A percentile compares a stretch with the other conserved stretches of the same genome.
phyloP scores from a whole-genome alignment of 2,329 filamentous ascomycete genomes.

The Aureobasidium subglaciale region DNA sequence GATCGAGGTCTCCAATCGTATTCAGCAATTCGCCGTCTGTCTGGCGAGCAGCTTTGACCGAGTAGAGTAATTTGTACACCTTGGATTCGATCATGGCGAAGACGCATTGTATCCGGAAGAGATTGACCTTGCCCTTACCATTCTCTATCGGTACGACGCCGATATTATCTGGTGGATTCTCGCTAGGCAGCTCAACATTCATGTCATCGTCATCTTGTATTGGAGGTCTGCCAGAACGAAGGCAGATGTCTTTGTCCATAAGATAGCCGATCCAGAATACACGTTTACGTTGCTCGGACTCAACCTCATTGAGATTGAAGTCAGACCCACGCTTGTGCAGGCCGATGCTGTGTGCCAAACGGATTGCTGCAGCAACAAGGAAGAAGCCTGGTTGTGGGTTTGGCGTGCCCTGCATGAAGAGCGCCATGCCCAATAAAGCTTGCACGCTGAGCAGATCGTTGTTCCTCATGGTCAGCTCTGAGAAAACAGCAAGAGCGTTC shows the following conservation, averaged over 20 bases:
- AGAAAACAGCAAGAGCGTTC: constrained; percentile 89
- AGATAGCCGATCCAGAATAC: constrained; percentile 74
- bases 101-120: constrained; percentile 88
- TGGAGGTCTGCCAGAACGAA: constrained; percentile 64
- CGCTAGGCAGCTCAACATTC: constrained; percentile 92
- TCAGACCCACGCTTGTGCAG: constrained; percentile 88
- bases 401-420: constrained; percentile 92
- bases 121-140: constrained; percentile 85
- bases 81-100: constrained; percentile 88
- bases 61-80: constrained; percentile 89
- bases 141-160: constrained; percentile 88
- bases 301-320: constrained; percentile 87
- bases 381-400: constrained; percentile 94
- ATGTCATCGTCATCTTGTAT: constrained; percentile 75
- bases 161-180: constrained; percentile 83
- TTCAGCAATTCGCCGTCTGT: constrained; percentile 89
- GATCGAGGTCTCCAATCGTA: constrained; percentile 90
- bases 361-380: constrained; percentile 81
- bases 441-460: constrained; percentile 93
- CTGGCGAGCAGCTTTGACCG: constrained; percentile 83
- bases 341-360: constrained; percentile 87
- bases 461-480: constrained; percentile 90
- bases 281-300: constrained; percentile 81
- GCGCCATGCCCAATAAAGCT: constrained; percentile 82
- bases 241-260: constrained; percentile 66